phyloP scores from a whole-genome alignment of 2,329 filamentous ascomycete genomes.

The Penicillium sp. region DNA sequence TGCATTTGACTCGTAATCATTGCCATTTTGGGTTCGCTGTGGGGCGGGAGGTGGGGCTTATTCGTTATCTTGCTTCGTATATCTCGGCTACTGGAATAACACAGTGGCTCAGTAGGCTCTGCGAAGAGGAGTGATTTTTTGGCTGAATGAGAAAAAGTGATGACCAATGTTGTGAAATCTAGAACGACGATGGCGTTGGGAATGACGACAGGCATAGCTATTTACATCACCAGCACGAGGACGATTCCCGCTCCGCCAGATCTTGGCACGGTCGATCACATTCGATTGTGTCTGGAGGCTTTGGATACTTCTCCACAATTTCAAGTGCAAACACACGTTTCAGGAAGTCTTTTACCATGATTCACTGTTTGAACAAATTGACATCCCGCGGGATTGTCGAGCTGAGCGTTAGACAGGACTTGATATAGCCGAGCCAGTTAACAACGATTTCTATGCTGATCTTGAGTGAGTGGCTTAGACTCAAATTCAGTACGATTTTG shows the following conservation, averaged over 20 bases:
- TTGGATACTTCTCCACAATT: not conserved
- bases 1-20: constrained; percentile 7
- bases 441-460: not conserved
- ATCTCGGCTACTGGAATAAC: constrained; percentile 11
- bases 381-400: not conserved
- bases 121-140: not conserved
- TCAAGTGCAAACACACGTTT: not conserved
- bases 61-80: constrained; percentile 14
- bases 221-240: not conserved
- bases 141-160: not conserved
- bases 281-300: not conserved
- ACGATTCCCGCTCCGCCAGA: not conserved
- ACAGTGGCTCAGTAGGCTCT: not conserved
- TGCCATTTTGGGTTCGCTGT: constrained; percentile 1
- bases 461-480: not conserved
- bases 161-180: not conserved
- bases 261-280: constrained; percentile 1
- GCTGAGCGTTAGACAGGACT: not conserved
- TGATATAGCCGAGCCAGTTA: not conserved
- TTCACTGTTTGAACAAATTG: not conserved
- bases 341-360: not conserved
- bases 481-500: constrained; percentile 40
- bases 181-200: not conserved
- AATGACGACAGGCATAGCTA: not conserved
- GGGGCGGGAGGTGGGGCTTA: constrained; percentile 11